Percentiles rank a stretch among this genome's conserved stretches.
These are phyloP conservation scores for Evernia prunastri DNA, from an alignment of 495 filamentous ascomycete species.

Conservation along the genomic window DNA sequence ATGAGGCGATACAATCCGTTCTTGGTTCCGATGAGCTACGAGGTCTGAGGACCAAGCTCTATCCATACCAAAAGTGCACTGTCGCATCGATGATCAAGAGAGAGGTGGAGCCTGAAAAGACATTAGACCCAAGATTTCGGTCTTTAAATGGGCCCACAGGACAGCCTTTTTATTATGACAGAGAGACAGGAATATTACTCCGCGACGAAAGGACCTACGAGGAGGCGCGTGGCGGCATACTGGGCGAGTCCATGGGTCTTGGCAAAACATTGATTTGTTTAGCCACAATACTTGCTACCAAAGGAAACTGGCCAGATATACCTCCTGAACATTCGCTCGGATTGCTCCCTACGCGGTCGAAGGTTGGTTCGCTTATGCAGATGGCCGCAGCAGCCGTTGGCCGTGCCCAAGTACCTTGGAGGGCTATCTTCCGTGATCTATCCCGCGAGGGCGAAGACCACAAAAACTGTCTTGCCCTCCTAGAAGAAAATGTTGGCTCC, in stretches of 20 bases:
- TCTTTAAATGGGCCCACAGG: constrained; percentile 52
- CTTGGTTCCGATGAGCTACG: constrained; percentile 43
- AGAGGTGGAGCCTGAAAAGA: constrained; percentile 57
- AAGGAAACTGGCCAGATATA: constrained; percentile 56
- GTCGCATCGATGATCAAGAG: constrained; percentile 82
- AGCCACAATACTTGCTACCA: constrained; percentile 74
- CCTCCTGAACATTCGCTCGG: constrained; percentile 54
- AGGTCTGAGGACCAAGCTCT: constrained; percentile 62
- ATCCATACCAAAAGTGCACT: constrained; percentile 74
- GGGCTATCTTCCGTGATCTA: constrained; percentile 44
- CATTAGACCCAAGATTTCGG: constrained; percentile 69
- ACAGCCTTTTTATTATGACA: constrained; percentile 62
- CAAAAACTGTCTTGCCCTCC: constrained; percentile 45
- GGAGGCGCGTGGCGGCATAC: constrained; percentile 66
- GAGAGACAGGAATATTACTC: constrained; percentile 53
- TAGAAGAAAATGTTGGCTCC: constrained; percentile 46
- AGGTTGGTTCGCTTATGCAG: constrained; percentile 50
- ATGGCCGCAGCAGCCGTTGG: constrained; percentile 69
- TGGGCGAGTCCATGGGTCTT: constrained; percentile 54
- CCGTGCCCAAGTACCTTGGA: constrained; percentile 64
- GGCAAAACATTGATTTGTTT: constrained; percentile 90
- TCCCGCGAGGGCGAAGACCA: constrained; percentile 35
- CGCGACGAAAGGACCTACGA: constrained; percentile 65
- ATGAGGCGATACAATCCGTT: constrained; percentile 56
- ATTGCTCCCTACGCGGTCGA: constrained; percentile 36